A percentile compares a stretch with the other conserved stretches of the same genome.
Conservation (phyloP, 2,329 filamentous ascomycete genomes). For the Zasmidium cellare region DNA sequence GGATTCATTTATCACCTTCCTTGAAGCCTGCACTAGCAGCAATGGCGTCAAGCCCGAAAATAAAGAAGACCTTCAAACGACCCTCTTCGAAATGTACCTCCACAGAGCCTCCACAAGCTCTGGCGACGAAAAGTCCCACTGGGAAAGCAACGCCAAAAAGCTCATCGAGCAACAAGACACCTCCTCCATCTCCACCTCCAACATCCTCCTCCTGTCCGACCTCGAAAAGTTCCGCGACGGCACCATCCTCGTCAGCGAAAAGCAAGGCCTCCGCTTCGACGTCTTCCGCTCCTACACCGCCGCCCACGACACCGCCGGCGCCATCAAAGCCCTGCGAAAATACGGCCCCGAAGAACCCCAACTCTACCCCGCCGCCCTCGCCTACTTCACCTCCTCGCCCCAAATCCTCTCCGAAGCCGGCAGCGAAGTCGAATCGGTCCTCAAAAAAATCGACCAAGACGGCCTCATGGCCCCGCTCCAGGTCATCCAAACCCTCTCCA, state of each 20-base stretch:
- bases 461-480: slow-evolving; percentile 93
- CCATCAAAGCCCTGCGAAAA: slow-evolving; percentile 84
- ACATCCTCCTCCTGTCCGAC: slow-evolving; percentile 88
- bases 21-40: slow-evolving; percentile 82
- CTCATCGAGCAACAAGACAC: slow-evolving; percentile 79
- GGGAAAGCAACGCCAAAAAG: slow-evolving; percentile 88
- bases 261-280: slow-evolving; percentile 86
- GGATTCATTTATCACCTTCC: slow-evolving; percentile 85
- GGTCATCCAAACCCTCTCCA: slow-evolving; percentile 86
- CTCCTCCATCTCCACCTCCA: slow-evolving; percentile 86
- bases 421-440: slow-evolving; percentile 70
- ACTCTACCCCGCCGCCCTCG: slow-evolving; percentile 85
- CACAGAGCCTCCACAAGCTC: slow-evolving; percentile 79
- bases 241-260: slow-evolving; percentile 88
- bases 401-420: slow-evolving; percentile 82
- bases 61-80: slow-evolving; percentile 85
- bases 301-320: slow-evolving; percentile 85
- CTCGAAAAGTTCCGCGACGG: slow-evolving; percentile 87
- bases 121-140: slow-evolving; percentile 70
- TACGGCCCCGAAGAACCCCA: slow-evolving; percentile 90
- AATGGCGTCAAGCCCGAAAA: slow-evolving; percentile 70
- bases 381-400: slow-evolving; percentile 87
- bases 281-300: slow-evolving; percentile 96
- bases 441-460: slow-evolving; percentile 85
- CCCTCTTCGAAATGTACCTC: slow-evolving; percentile 96